Evolutionary conservation across 805 yeast species (phyloP).

Genomic region (Suhomyces xylopsoci): DNA sequence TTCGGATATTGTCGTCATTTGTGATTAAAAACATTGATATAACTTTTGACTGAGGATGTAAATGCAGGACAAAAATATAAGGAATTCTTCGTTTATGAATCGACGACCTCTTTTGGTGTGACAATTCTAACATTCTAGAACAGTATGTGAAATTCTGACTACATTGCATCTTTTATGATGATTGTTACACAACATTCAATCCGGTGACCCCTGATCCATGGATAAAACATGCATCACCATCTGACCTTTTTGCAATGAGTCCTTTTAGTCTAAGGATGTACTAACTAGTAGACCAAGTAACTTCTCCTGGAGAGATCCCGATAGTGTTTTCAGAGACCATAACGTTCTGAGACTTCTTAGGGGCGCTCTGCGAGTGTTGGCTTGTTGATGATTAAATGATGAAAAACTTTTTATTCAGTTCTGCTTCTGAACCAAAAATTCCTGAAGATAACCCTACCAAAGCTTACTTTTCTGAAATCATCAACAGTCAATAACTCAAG

Average conservation of each 20-base stretch:
- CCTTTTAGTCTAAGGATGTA: background rate
- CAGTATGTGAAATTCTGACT: slow-evolving; percentile 6
- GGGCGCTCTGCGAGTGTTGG: background rate
- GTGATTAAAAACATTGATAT: slow-evolving; percentile 29
- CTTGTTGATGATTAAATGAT: slow-evolving; percentile 42
- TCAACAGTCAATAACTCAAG: background rate
- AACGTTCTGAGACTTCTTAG: background rate
- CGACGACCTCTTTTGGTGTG: background rate
- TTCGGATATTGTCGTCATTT: background rate
- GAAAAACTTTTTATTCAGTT: slow-evolving; percentile 72
- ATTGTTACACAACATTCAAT: slow-evolving; percentile 15
- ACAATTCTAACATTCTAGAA: background rate
- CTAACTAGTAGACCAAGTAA: background rate
- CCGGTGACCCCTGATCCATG: slow-evolving; percentile 74
- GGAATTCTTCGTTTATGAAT: slow-evolving; percentile 79
- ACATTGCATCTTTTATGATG: slow-evolving; percentile 9
- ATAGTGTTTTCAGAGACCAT: background rate
- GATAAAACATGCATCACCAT: slow-evolving; percentile 97
- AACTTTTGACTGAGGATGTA: slow-evolving; percentile 61
- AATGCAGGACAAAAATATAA: slow-evolving; percentile 67
- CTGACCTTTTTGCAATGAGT: slow-evolving; percentile 47
- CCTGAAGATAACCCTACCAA: slow-evolving; percentile 79
- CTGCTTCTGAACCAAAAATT: slow-evolving; percentile 87
- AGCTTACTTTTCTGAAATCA: slow-evolving; percentile 46
- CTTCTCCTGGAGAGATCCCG: background rate